Percentiles rank a stretch among this genome's conserved stretches.
Conservation (phyloP, 1,284 basidiomycete genomes). For the Cutaneotrichosporon cyanovorans region DNA sequence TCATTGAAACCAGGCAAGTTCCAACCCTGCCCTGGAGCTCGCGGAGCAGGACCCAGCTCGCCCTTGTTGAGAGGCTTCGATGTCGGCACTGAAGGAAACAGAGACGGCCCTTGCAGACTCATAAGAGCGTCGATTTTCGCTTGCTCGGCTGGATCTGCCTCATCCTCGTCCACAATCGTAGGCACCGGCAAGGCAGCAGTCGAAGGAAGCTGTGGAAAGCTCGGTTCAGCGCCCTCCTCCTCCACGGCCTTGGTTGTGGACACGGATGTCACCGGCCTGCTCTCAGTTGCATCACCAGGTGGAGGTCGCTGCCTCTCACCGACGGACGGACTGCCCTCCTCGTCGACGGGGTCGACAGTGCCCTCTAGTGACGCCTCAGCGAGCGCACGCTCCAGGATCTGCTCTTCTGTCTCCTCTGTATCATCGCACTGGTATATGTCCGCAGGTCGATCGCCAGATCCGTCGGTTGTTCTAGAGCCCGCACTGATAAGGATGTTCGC, state of each 20-base stretch:
- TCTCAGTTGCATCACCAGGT: background rate
- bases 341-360: background rate
- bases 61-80: conserved; percentile 2
- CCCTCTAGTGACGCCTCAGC: conserved; percentile 1
- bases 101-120: conserved; percentile 22
- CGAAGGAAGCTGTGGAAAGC: background rate
- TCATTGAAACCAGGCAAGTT: conserved; percentile 34
- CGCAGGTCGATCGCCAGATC: background rate
- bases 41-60: conserved; percentile 10
- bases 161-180: conserved; percentile 11
- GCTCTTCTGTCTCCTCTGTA: background rate
- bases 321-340: background rate
- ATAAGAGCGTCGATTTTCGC: conserved; percentile 24
- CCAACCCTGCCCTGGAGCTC: conserved; percentile 21
- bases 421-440: conserved; percentile 20
- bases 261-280: background rate
- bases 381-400: background rate
- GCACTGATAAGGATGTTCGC: background rate
- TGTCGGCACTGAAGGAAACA: conserved; percentile 16
- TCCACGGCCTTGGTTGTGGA: background rate
- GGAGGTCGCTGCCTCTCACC: background rate
- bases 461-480: background rate
- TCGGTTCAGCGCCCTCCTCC: background rate
- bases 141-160: conserved; percentile 15
- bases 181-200: conserved; percentile 3